Percentiles rank a stretch among this genome's conserved stretches.
These are phyloP conservation scores for Candida quercuum DNA, from an alignment of 805 yeast genomes.

Conservation along the genomic window DNA sequence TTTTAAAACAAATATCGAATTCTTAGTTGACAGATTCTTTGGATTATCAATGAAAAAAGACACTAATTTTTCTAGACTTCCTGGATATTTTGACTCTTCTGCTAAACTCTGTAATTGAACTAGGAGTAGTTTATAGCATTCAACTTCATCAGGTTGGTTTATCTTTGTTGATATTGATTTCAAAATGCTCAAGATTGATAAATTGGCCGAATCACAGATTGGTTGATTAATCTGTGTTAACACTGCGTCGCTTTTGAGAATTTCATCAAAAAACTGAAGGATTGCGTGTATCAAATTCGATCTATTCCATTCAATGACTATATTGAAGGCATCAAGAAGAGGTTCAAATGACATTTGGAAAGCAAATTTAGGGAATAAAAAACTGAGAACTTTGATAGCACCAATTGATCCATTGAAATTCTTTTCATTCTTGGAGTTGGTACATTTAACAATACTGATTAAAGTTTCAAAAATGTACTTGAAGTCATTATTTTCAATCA, in stretches of 20 bases:
- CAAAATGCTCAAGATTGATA: conserved; percentile 12
- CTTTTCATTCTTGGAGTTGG: conserved; percentile 11
- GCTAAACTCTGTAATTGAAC: conserved; percentile 28
- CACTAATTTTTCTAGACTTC: conserved; percentile 38
- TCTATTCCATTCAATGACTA: conserved; percentile 30
- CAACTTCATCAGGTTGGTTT: conserved; percentile 25
- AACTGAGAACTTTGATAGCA: conserved; percentile 32
- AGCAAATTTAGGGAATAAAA: conserved; percentile 22
- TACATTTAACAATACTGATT: conserved; percentile 12
- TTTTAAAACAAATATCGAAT: conserved; percentile 39
- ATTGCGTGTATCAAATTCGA: conserved; percentile 36
- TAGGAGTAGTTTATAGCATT: conserved; percentile 30
- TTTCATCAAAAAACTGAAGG: conserved; percentile 32
- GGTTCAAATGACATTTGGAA: conserved; percentile 23
- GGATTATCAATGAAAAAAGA: conserved; percentile 35
- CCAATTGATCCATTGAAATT: conserved; percentile 33
- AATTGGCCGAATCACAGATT: conserved; percentile 32
- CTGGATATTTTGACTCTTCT: conserved; percentile 28
- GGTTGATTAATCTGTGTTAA: conserved; percentile 32
- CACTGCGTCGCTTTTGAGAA: conserved; percentile 28
- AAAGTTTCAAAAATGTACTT: conserved; percentile 11
- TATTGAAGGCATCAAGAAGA: conserved; percentile 30
- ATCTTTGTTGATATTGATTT: conserved; percentile 20
- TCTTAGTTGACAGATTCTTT: conserved; percentile 30
- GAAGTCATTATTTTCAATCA: conserved; percentile 21